Evolutionary conservation across 2,329 filamentous ascomycete species (phyloP).

Genomic region (Myrmaecium sp.): DNA sequence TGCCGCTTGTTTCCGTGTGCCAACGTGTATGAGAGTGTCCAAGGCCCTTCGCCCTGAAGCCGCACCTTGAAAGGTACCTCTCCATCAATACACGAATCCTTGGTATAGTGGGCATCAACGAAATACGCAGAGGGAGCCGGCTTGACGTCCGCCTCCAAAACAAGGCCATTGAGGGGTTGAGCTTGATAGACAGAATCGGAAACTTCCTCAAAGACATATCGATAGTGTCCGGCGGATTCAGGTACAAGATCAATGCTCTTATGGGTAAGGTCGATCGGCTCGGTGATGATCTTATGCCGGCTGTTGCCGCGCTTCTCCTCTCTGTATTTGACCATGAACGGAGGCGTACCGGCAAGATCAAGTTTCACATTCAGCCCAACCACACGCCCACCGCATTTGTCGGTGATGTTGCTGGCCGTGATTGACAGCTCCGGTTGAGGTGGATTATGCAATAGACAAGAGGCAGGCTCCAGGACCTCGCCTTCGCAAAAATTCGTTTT

Average conservation of each 20-base stretch:
- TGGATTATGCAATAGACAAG: constrained; percentile 83
- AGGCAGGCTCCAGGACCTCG: constrained; percentile 81
- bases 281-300: constrained; percentile 34
- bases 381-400: constrained; percentile 88
- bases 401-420: constrained; percentile 64
- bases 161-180: constrained; percentile 44
- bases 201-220: constrained; percentile 68
- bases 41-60: constrained; percentile 70
- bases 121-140: constrained; percentile 68
- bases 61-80: constrained; percentile 56
- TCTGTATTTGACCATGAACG: constrained; percentile 70
- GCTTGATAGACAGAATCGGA: constrained; percentile 66
- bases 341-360: constrained; percentile 81
- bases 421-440: constrained; percentile 67
- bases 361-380: constrained; percentile 80
- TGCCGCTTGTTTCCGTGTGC: constrained; percentile 76
- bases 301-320: constrained; percentile 45
- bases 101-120: constrained; percentile 38
- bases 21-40: constrained; percentile 80
- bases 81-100: constrained; percentile 69
- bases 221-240: constrained; percentile 64
- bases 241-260: constrained; percentile 77
- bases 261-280: constrained; percentile 52
- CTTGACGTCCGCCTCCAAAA: constrained; percentile 79
- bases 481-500: constrained; percentile 69